Base-by-base conservation (phyloP, 148 eudicot genomes). In the Rhododendron henanense region DNA sequence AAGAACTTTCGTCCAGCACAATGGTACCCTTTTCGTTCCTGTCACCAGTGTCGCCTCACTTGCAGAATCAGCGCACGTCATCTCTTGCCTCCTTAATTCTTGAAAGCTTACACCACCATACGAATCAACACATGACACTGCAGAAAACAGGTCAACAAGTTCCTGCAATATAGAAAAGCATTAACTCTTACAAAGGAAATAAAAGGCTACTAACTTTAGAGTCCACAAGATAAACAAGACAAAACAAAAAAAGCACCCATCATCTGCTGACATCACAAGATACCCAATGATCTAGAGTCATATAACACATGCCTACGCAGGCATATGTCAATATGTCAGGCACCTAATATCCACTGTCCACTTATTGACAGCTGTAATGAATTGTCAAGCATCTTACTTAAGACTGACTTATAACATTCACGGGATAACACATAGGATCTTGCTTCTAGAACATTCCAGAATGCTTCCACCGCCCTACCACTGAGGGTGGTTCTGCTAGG, bases 101-200 rank as follows among this genome's bases (percentile, higher is more conserved):
- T 86, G 89, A 87, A 41, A 55, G 84, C 84, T 84, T 75, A 75
- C 85, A 87, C 61, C 88, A 85, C 84, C 88, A 83, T 37, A 84
- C 33, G 87, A 84, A 88, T 84, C 89, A 90, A 85, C 81, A 81
- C 81, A 82, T 55, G 90, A 89, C 75, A 85, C 83, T 80, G 88
- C 87, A 78, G 89, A 85, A 63, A 88, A 81, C 73, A 94, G 82
- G 57, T 90, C 87, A 87, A 44, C 86, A 87, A 92, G 81, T 75
- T 88, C 93, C 99, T 95, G 94, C 88, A 84, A 86, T 37, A 87
- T 78, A 85, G 85, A 75, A 88, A 85, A 78, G 78, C 47, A 1
- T 47, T 78, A 23, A 55, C 71, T 84, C 35, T 67, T 77, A 10
- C 73, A 35, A 48, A 50, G 44, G 44, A 67, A 74, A 75, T 21